Evolutionary conservation across 495 filamentous ascomycete genomes (phyloP).

Genomic region (Aspergillus egyptiacus): DNA sequence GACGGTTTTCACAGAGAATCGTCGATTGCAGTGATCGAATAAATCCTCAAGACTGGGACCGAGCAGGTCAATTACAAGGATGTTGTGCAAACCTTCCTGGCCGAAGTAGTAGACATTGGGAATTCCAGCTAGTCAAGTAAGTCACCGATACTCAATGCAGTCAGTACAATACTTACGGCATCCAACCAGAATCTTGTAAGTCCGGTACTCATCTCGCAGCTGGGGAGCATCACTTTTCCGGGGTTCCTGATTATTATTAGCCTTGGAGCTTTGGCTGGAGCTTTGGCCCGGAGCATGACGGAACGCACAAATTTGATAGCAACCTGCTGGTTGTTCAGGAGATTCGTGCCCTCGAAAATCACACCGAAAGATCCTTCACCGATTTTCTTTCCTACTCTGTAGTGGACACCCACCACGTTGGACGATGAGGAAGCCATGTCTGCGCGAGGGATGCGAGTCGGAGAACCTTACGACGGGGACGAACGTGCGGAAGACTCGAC

Average conservation of each 20-base stretch:
- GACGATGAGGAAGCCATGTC: conserved; percentile 89
- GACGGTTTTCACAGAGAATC: conserved; percentile 94
- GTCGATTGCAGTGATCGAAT: conserved; percentile 94
- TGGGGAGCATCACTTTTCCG: conserved; percentile 98
- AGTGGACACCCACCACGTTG: conserved; percentile 98
- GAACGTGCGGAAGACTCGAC: conserved; percentile 25
- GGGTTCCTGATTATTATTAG: conserved; percentile 65
- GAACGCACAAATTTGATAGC: conserved; percentile 98
- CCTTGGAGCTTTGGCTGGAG: neutral
- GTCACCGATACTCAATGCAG: conserved; percentile 10
- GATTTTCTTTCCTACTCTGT: conserved; percentile 98
- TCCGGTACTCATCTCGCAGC: conserved; percentile 96
- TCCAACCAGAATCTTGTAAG: conserved; percentile 98
- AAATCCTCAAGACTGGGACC: conserved; percentile 95
- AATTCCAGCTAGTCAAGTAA: conserved; percentile 70
- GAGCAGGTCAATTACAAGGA: conserved; percentile 95
- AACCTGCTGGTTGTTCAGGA: conserved; percentile 98
- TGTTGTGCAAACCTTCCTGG: conserved; percentile 98
- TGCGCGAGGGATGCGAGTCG: conserved; percentile 14
- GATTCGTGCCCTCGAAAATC: conserved; percentile 97
- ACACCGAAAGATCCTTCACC: conserved; percentile 98
- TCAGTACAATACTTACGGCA: conserved; percentile 69
- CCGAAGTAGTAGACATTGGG: conserved; percentile 99
- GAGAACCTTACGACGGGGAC: conserved; percentile 20
- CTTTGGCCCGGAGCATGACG: too few relatives aligned